These are phyloP conservation scores for Saksenaea oblongispora DNA, from an alignment of 371 early-diverging fungal genomes.

Conservation along the genomic window DNA sequence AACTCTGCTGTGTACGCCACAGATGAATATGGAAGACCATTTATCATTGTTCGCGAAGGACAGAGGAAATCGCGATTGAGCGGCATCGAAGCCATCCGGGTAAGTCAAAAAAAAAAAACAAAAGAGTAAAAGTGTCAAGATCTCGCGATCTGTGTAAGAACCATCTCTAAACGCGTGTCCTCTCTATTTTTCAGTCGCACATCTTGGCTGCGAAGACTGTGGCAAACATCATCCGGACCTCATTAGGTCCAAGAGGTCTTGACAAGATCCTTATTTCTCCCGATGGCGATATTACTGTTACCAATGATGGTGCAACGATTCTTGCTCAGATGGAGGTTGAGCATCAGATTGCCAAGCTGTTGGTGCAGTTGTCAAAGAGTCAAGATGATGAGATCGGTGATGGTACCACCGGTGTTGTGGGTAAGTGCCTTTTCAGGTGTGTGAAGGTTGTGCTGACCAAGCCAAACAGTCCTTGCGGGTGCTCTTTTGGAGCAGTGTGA, in stretches of 20 bases:
- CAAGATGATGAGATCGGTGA: constrained; percentile 99
- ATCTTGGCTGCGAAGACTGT: constrained; percentile 98
- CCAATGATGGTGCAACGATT: constrained; percentile 99
- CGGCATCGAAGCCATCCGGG: constrained; percentile 95
- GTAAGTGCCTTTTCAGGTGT: constrained; percentile 42
- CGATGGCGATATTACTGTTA: constrained; percentile 99
- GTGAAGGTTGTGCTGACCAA: background rate
- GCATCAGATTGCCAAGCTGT: constrained; percentile 98
- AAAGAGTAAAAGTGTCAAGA: background rate
- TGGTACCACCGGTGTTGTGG: constrained; percentile 99
- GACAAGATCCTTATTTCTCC: constrained; percentile 99
- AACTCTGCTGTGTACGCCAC: constrained; percentile 62
- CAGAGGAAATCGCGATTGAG: constrained; percentile 82
- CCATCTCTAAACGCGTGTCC: background rate
- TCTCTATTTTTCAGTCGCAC: constrained; percentile 76
- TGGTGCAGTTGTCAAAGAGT: constrained; percentile 97
- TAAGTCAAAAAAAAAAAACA: constrained; percentile 32
- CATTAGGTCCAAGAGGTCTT: constrained; percentile 99
- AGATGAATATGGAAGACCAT: constrained; percentile 96
- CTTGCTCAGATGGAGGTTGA: constrained; percentile 98
- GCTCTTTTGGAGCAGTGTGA: constrained; percentile 98
- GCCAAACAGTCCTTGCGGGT: constrained; percentile 91
- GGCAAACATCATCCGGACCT: constrained; percentile 95
- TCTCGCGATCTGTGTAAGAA: background rate
- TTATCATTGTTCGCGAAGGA: constrained; percentile 95